These are phyloP conservation scores for Neofusicoccum parvum DNA, from an alignment of 2,329 filamentous ascomycete genomes.

Conservation along the genomic window DNA sequence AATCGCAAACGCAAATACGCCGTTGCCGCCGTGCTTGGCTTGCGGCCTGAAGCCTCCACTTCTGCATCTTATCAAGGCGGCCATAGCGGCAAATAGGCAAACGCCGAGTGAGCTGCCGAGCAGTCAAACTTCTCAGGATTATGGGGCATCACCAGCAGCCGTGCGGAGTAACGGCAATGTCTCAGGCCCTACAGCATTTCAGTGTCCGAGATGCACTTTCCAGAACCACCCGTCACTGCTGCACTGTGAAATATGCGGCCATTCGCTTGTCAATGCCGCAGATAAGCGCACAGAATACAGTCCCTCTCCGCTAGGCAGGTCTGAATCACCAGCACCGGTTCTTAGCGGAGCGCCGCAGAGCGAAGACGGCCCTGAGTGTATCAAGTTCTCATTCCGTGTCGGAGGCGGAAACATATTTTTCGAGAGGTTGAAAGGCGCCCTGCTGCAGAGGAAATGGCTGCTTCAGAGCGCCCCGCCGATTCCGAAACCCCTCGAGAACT, in stretches of 20 bases:
- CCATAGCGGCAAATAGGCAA: conserved; percentile 70
- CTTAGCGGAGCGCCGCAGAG: conserved; percentile 51
- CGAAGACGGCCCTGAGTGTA: conserved; percentile 68
- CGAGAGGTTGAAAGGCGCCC: conserved; percentile 81
- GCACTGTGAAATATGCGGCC: conserved; percentile 89
- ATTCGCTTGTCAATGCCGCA: conserved; percentile 63
- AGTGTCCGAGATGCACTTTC: conserved; percentile 89
- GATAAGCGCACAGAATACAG: conserved; percentile 43
- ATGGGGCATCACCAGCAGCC: conserved; percentile 26
- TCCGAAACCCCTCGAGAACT: conserved; percentile 59
- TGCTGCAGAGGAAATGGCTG: conserved; percentile 95
- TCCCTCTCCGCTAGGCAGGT: conserved; percentile 48
- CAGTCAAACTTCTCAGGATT: conserved; percentile 43
- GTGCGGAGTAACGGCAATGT: background rate
- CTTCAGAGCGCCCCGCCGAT: conserved; percentile 86
- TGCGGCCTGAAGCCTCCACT: conserved; percentile 93
- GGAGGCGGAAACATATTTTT: conserved; percentile 90
- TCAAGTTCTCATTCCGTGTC: conserved; percentile 89
- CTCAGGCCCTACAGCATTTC: conserved; percentile 24
- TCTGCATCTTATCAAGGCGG: conserved; percentile 80
- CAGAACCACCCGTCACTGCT: conserved; percentile 85
- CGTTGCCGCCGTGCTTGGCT: conserved; percentile 81
- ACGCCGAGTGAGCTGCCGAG: conserved; percentile 27
- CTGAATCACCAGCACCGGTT: conserved; percentile 78
- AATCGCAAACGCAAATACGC: conserved; percentile 76